Evolutionary conservation across 2,329 filamentous ascomycete genomes (phyloP), one percentile per base, ranked within the genome.

Genomic region (Apiospora marii): DNA sequence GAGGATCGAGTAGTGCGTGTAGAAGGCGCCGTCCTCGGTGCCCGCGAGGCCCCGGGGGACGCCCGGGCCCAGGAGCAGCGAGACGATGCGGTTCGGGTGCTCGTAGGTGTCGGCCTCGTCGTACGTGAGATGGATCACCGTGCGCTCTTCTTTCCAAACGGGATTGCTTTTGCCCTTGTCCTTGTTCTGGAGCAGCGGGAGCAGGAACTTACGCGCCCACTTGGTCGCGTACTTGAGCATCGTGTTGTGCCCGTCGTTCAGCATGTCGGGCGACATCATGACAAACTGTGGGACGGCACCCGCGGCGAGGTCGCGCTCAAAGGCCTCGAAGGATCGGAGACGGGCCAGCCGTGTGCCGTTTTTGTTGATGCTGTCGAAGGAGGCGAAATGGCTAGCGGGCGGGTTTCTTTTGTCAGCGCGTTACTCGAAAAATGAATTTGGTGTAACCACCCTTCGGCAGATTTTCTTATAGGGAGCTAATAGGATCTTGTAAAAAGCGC

Each of bases 121-220:
- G 79, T 94, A 96, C 22, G 91, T 95, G 72, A 96, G 82, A 22
- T 96, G 85, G 12, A 96, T 87, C 2, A 96, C 87, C 0, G 93
- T 95, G 78, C 92, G 89, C 71, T 93, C 86, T 87, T 93, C 86
- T 87, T 91, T 91, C 82, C 96, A 95, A n/a, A n/a, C n/a, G n/a
- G n/a, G n/a, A n/a, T n/a, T n/a, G n/a, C n/a, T n/a, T n/a, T n/a
- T n/a, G n/a, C n/a, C n/a, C n/a, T n/a, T n/a, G n/a, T n/a, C n/a
- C n/a, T n/a, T n/a, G 53, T 37, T 27, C 30, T 37, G 4, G 7
- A 96, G 84, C 22, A 96, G 88, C 0, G 93, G 92, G 70, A 89
- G 86, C 10, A 96, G 82, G 83, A 94, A 95, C 69, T 81, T 84
- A 67, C 88, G 87, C 22, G 90, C 88, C 92, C 92, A 96, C 24